phyloP scores from a whole-genome alignment of 139 green algal species.

The Tetradesmus obliquus region DNA sequence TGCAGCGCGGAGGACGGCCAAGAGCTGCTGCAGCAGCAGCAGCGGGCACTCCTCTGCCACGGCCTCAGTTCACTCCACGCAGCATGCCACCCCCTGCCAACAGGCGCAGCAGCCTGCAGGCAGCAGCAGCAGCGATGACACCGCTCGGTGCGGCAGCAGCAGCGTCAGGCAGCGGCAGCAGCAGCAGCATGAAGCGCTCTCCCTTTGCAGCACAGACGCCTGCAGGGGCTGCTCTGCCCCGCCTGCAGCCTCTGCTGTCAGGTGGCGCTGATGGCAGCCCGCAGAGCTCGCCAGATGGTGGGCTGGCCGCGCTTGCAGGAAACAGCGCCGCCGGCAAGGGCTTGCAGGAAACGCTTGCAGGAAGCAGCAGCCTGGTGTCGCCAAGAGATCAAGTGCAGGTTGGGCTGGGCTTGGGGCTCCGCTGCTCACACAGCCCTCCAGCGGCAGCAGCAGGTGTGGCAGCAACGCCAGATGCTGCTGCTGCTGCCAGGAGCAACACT shows the following conservation, averaged over 20 bases:
- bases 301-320: background rate
- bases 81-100: constrained; percentile 14
- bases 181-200: constrained; percentile 12
- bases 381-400: background rate
- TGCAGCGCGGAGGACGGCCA: background rate
- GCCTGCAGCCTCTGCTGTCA: background rate
- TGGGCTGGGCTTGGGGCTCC: background rate
- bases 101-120: constrained; percentile 10
- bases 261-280: background rate
- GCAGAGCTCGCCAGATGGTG: background rate
- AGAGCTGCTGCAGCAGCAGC: background rate
- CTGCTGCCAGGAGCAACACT: background rate
- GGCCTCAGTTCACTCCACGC: constrained; percentile 4
- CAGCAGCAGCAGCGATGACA: background rate
- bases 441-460: background rate
- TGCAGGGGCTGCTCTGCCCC: background rate
- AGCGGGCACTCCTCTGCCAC: background rate
- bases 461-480: background rate
- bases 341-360: background rate
- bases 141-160: background rate
- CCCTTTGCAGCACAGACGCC: background rate
- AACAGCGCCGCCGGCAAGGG: background rate
- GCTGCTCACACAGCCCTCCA: constrained; percentile 1
- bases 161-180: background rate
- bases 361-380: background rate